Evolutionary conservation across 805 yeast species (phyloP), one percentile per base, ranked within the genome.

Genomic region (Maudiozyma serrabonitensis): DNA sequence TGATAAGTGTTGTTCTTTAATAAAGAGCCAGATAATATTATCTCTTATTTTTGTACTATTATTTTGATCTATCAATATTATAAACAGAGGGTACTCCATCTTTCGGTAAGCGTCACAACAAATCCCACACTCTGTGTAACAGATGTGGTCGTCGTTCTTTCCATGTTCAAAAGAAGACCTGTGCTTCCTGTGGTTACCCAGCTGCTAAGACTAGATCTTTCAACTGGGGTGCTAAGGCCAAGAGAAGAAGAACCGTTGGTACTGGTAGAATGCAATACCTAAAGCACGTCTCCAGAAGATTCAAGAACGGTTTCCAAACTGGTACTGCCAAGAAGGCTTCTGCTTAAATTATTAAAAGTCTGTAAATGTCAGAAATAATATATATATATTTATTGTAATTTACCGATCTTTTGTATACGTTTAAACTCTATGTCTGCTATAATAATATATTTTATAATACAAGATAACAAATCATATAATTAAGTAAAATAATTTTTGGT

Each of bases 181-280:
- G 99, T 81, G 74, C 98, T 74, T 77, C 95, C 65, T 91, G 99
- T 81, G 99, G 99, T 71, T 91, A 91, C 85, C 99, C 99, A 79
- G 88, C 98, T 70, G 97, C 98, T 68, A 93, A 93, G 82, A 74
- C 85, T 77, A 90, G 99, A 87, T 83, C 87, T 70, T 85, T 79
- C 95, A 93, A 91, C 96, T 91, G 99, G 99, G 96, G 95, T 75
- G 76, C 78, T 64, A 91, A 91, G 86, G 96, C 97, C 72, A 87
- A 90, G 85, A 88, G 99, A 88, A 89, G 99, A 87, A 85, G 87
- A 77, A 93, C 99, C 65, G 90, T 97, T 67, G 99, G 99, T 82
- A 83, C 97, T 74, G 99, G 99, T 78, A 93, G 99, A 80, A 87
- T 88, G 95, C 80, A 90, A 75, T 81, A 91, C 89, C 83, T 93